Percentiles rank a stretch among this genome's conserved stretches.
phyloP scores from a whole-genome alignment of 129 eudicot species.

The Helianthus tuberosus region DNA sequence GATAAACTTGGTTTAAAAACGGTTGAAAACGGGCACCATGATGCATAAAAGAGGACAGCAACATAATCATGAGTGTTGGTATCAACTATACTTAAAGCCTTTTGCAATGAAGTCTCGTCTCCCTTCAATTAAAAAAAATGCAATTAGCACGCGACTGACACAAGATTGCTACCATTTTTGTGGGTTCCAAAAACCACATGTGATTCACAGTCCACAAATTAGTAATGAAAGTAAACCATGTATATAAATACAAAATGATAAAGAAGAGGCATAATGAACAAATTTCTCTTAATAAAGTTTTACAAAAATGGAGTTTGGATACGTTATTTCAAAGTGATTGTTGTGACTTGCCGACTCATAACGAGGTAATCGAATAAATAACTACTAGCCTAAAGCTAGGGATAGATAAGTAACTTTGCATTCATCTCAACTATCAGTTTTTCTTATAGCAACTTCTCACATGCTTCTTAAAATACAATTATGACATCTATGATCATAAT shows the following conservation, averaged over 20 bases:
- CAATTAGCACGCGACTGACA: conserved; percentile 21
- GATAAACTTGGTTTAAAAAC: conserved; percentile 66
- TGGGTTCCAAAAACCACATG: not conserved
- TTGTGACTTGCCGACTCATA: not conserved
- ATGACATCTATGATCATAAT: too few relatives aligned
- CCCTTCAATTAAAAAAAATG: conserved; percentile 52
- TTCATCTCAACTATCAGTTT: conserved; percentile 1
- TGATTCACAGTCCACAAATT: not conserved
- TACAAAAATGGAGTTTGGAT: not conserved
- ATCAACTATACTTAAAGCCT: conserved; percentile 60
- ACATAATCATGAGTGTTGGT: conserved; percentile 53
- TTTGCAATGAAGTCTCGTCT: conserved; percentile 65
- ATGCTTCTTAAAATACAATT: not conserved
- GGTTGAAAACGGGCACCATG: conserved; percentile 91
- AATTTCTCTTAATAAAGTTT: conserved; percentile 1
- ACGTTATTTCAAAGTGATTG: not conserved
- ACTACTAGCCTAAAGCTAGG: not conserved
- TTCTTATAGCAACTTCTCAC: not conserved
- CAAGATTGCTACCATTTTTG: not conserved
- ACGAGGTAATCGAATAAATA: not conserved
- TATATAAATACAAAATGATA: not conserved
- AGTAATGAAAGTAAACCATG: conserved; percentile 9
- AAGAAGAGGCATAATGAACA: not conserved
- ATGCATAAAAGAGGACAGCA: conserved; percentile 77
- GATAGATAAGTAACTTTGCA: too few relatives aligned